phyloP scores from a whole-genome alignment of 23 red algal genomes.

The Gracilaria gracilis region DNA sequence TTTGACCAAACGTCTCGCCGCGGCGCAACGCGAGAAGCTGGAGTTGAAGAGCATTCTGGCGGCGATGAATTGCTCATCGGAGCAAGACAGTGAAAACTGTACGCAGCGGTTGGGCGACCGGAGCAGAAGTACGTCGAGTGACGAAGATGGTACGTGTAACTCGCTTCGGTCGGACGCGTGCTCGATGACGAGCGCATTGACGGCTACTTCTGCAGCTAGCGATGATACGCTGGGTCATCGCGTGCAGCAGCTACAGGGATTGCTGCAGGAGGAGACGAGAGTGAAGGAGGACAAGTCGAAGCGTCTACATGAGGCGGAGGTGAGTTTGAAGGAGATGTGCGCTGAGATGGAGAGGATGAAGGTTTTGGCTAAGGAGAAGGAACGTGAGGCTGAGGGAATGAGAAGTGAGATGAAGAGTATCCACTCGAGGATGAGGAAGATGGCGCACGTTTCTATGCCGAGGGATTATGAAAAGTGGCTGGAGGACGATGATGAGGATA shows the following conservation, averaged over 20 bases:
- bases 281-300: constrained; percentile 25
- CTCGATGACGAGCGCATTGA: not conserved
- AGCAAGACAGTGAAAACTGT: not conserved
- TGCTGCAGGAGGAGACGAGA: constrained; percentile 19
- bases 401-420: constrained; percentile 50
- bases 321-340: constrained; percentile 4
- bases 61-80: not conserved
- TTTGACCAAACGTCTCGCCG: not conserved
- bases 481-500: constrained; percentile 42
- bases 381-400: constrained; percentile 27
- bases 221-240: not conserved
- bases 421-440: constrained; percentile 52
- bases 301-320: not conserved
- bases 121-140: not conserved
- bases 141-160: not conserved
- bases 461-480: constrained; percentile 47
- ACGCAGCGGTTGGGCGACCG: not conserved
- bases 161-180: not conserved
- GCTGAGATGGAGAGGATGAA: constrained; percentile 22
- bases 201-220: not conserved
- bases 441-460: constrained; percentile 53
- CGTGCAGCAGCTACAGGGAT: constrained; percentile 10
- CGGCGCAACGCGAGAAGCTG: not conserved
- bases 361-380: constrained; percentile 25
- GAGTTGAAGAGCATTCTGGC: not conserved